Percentiles rank a stretch among this genome's conserved stretches.
phyloP scores from a whole-genome alignment of 495 filamentous ascomycete species.

The Penicillium diatomitis region DNA sequence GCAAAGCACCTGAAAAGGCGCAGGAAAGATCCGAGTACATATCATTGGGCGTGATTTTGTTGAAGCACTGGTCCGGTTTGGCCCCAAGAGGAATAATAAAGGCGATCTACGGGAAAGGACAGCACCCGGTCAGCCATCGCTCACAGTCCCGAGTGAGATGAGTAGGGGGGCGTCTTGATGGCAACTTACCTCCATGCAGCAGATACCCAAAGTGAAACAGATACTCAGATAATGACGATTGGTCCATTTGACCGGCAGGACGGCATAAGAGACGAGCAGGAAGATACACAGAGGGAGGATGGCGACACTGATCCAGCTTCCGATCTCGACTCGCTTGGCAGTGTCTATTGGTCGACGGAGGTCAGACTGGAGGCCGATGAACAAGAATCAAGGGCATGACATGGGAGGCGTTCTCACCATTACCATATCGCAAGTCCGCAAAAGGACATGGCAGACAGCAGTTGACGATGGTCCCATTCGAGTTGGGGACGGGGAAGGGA shows the following conservation, averaged over 20 bases:
- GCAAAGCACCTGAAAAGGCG: conserved; percentile 77
- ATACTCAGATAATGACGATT: conserved; percentile 88
- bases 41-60: conserved; percentile 86
- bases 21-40: conserved; percentile 78
- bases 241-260: conserved; percentile 82
- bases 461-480: conserved; percentile 19
- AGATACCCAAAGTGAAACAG: conserved; percentile 63
- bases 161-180: not conserved
- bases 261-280: conserved; percentile 70
- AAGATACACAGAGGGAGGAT: conserved; percentile 64
- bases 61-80: conserved; percentile 73
- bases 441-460: conserved; percentile 92
- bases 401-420: conserved; percentile 39
- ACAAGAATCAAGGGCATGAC: not conserved
- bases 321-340: conserved; percentile 48
- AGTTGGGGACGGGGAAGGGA: conserved; percentile 31
- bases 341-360: conserved; percentile 41
- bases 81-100: conserved; percentile 86
- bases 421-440: conserved; percentile 74
- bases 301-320: conserved; percentile 72
- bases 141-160: too few species aligned
- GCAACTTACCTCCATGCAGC: conserved; percentile 65
- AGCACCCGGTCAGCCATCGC: not conserved
- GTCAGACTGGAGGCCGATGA: not conserved
- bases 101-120: conserved; percentile 30